These are phyloP conservation scores for Xerocomellus intermedius DNA, from an alignment of 768 basidiomycete genomes.

Conservation along the genomic window DNA sequence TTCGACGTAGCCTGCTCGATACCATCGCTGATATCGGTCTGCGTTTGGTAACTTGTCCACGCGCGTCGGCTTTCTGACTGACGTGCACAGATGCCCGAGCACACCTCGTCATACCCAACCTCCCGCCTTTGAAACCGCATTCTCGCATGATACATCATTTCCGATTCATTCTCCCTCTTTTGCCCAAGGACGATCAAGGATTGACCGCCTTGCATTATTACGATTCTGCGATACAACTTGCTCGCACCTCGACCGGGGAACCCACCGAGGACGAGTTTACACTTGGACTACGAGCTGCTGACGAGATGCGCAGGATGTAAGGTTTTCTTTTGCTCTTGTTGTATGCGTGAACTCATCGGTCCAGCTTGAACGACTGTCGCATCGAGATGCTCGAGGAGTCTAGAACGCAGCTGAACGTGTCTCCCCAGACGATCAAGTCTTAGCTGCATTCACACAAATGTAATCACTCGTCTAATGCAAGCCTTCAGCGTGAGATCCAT, in stretches of 20 bases:
- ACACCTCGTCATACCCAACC: constrained; percentile 68
- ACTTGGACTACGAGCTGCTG: constrained; percentile 58
- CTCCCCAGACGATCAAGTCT: constrained; percentile 14
- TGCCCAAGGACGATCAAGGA: constrained; percentile 59
- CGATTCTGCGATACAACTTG: constrained; percentile 73
- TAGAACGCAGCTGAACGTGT: constrained; percentile 39
- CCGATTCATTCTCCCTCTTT: constrained; percentile 67
- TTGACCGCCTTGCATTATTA: constrained; percentile 71
- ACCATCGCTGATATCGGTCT: constrained; percentile 69
- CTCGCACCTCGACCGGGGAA: constrained; percentile 56
- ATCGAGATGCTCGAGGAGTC: constrained; percentile 64
- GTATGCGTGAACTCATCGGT: background rate
- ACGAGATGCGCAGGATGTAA: constrained; percentile 61
- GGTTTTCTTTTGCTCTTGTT: background rate
- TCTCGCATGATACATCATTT: constrained; percentile 79
- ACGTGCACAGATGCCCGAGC: constrained; percentile 60
- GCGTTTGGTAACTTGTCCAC: constrained; percentile 17
- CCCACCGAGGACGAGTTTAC: constrained; percentile 68
- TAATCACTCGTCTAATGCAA: constrained; percentile 36
- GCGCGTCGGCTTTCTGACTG: constrained; percentile 5
- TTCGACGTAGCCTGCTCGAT: constrained; percentile 66
- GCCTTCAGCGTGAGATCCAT: constrained; percentile 44
- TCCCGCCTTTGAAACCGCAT: constrained; percentile 68
- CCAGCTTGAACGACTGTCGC: constrained; percentile 61
- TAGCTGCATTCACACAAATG: background rate